These are phyloP conservation scores for Turritis glabra DNA, from an alignment of 345 rosid species.

Conservation along the genomic window DNA sequence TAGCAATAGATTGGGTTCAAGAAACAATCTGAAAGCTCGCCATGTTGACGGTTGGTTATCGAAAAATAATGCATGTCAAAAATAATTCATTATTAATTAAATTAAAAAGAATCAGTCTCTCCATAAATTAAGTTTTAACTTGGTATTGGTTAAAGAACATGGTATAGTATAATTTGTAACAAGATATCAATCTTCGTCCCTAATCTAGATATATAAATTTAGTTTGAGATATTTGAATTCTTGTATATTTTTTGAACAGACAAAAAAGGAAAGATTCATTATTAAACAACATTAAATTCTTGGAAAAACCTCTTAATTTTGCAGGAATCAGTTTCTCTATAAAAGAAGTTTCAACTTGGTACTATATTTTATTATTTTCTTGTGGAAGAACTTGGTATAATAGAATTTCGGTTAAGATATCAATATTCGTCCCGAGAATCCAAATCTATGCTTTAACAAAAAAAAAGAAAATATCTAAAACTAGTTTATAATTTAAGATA, in stretches of 20 bases:
- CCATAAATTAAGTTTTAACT: not conserved
- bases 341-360: conserved; percentile 4
- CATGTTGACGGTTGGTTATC: no score
- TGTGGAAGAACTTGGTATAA: conserved; percentile 3
- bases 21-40: no score
- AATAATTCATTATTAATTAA: not conserved
- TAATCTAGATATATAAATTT: not conserved
- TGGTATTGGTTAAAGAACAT: conserved; percentile 3
- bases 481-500: not conserved
- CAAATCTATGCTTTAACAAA: not conserved
- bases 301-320: not conserved
- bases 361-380: not conserved
- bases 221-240: conserved; percentile 3
- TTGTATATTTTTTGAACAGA: not conserved
- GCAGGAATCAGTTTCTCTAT: not conserved
- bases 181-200: conserved; percentile 20
- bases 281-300: not conserved
- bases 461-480: not conserved
- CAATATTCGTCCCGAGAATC: conserved; percentile 8
- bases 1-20: no score
- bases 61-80: no score
- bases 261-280: not conserved
- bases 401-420: not conserved
- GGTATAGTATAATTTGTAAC: not conserved
- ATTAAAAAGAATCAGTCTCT: not conserved